phyloP scores from a whole-genome alignment of 2,329 filamentous ascomycete species.

The Ophiostoma tasmaniense region DNA sequence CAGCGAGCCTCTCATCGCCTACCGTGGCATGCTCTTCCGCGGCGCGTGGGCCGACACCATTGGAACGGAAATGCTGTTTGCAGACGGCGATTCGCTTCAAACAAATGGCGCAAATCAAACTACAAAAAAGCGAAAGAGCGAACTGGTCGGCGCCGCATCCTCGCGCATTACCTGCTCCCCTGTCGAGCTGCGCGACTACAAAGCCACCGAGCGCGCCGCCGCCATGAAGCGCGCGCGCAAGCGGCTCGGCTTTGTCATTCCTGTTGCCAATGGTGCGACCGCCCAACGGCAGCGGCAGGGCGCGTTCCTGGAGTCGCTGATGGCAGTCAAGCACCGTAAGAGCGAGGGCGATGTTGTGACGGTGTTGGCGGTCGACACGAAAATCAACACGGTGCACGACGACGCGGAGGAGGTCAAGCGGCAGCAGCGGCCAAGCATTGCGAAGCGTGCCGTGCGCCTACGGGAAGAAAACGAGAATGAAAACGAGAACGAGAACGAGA shows the following conservation, averaged over 20 bases:
- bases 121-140: background rate
- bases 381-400: constrained; percentile 9
- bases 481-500: background rate
- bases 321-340: constrained; percentile 21
- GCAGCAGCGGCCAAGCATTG: constrained; percentile 1
- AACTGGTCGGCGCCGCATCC: constrained; percentile 26
- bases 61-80: constrained; percentile 75
- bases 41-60: constrained; percentile 76
- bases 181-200: constrained; percentile 16
- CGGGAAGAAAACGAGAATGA: background rate
- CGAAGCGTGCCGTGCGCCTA: constrained; percentile 8
- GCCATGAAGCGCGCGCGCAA: constrained; percentile 9
- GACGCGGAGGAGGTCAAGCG: constrained; percentile 14
- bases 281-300: constrained; percentile 20
- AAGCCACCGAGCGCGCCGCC: background rate
- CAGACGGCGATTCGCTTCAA: constrained; percentile 23
- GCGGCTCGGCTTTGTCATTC: constrained; percentile 20
- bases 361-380: constrained; percentile 20
- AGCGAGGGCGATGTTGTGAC: constrained; percentile 23
- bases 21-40: constrained; percentile 67
- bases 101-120: background rate
- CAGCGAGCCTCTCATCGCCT: constrained; percentile 71
- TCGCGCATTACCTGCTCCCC: constrained; percentile 20
- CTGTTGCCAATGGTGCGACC: constrained; percentile 17
- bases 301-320: constrained; percentile 22